A percentile compares a stretch with the other conserved stretches of the same genome.
phyloP scores from a whole-genome alignment of 2,329 filamentous ascomycete species.

The Colletotrichum eremochloae region DNA sequence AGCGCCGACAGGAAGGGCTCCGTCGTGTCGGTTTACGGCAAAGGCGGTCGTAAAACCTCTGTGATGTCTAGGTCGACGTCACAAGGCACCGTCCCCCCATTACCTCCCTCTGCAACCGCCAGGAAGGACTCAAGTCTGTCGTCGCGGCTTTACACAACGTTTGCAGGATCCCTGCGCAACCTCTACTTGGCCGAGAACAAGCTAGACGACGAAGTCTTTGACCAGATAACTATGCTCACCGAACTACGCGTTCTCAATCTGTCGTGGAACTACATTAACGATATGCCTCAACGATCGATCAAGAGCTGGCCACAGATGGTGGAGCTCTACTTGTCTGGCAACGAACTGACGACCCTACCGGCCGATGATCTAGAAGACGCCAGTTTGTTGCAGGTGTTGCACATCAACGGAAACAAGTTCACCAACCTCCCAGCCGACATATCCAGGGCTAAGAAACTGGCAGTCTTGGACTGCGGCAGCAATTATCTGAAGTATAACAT shows the following conservation, averaged over 20 bases:
- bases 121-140: constrained; percentile 93
- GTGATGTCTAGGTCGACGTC: constrained; percentile 76
- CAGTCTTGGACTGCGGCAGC: constrained; percentile 93
- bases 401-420: constrained; percentile 98
- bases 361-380: constrained; percentile 95
- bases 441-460: constrained; percentile 91
- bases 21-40: constrained; percentile 83
- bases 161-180: constrained; percentile 86
- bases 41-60: constrained; percentile 87
- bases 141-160: constrained; percentile 84
- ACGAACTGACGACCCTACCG: constrained; percentile 90
- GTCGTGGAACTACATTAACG: constrained; percentile 94
- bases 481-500: constrained; percentile 99
- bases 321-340: constrained; percentile 95
- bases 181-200: constrained; percentile 94
- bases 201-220: constrained; percentile 94
- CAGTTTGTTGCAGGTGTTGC: constrained; percentile 86
- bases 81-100: constrained; percentile 60
- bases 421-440: constrained; percentile 96
- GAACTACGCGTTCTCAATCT: constrained; percentile 92
- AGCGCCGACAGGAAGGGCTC: constrained; percentile 82
- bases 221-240: constrained; percentile 84
- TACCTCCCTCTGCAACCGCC: constrained; percentile 65
- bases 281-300: constrained; percentile 90
- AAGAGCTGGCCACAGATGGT: constrained; percentile 90